Percentiles rank a stretch among this genome's conserved stretches.
Evolutionary conservation across 2,329 filamentous ascomycete genomes (phyloP).

Genomic region (Fusarium hainanense): DNA sequence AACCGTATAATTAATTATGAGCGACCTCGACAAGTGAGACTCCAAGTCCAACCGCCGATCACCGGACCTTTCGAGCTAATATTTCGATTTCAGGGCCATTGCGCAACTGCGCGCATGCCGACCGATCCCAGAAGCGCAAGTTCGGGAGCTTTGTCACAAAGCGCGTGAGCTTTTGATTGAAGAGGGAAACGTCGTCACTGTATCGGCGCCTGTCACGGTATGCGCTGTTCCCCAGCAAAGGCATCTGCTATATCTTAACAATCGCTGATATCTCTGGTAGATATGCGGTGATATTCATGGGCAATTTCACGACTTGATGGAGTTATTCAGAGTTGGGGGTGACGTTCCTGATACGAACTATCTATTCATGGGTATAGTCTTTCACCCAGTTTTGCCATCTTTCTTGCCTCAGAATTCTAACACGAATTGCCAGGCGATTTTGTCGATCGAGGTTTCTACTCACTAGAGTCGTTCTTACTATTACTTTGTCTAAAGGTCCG

Average conservation of each 20-base stretch:
- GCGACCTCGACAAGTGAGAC: conserved; percentile 88
- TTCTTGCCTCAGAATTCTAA: conserved; percentile 16
- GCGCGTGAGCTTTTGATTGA: conserved; percentile 95
- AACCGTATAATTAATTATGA: conserved; percentile 69
- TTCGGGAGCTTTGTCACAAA: conserved; percentile 97
- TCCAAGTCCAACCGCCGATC: conserved; percentile 7
- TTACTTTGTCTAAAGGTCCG: conserved; percentile 96
- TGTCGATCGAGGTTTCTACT: conserved; percentile 98
- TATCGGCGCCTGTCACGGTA: conserved; percentile 94
- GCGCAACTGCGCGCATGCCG: conserved; percentile 94
- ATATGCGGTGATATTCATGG: conserved; percentile 98
- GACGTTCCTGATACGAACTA: conserved; percentile 97
- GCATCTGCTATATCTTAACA: not conserved
- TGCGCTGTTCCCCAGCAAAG: conserved; percentile 37
- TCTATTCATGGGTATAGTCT: conserved; percentile 84
- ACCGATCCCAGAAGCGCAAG: conserved; percentile 93
- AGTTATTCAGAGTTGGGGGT: conserved; percentile 91
- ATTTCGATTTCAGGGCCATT: conserved; percentile 75
- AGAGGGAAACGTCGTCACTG: conserved; percentile 96
- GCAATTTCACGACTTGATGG: conserved; percentile 97
- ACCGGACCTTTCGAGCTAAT: conserved; percentile 24
- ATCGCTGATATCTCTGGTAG: conserved; percentile 53
- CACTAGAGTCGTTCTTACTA: conserved; percentile 94
- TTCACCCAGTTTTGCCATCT: not conserved
- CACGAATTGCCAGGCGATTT: conserved; percentile 76